Base-by-base conservation (phyloP, 2,329 filamentous ascomycete species). In the Penicillium vulpinum region DNA sequence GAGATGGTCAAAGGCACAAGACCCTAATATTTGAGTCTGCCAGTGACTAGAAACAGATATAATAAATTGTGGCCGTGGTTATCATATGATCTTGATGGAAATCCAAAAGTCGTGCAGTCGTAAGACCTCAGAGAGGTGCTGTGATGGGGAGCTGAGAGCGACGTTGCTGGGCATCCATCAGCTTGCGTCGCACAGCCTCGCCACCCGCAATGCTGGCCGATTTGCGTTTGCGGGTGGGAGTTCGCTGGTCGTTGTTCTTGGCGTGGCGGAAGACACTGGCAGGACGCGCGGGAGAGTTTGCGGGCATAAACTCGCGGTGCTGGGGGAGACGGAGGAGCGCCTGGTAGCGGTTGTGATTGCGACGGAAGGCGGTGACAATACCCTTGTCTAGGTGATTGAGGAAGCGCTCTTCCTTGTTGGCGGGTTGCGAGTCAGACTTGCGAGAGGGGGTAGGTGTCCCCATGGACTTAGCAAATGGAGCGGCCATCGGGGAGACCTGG, bases 291-390 rank as follows among this genome's bases (percentile, higher is more conserved):
- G 75, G 75, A 5, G 75, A 77, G 54, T 77, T 77, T 39, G 76
- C 72, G 8, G 76, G 74, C 73, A 78, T 73, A 60, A 78, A 74
- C 63, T 78, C 73, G 47, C 73, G 70, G 61, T 79, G 74, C 55
- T 78, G 74, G 26, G 76, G 78, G 79, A 73, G 71, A 62, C 79
- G 75, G 65, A 80, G 75, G 67, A 79, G 67, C 58, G 80, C 70
- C 65, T 81, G 74, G 68, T 83, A 77, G 60, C 77, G 72, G 68
- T 76, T 77, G 66, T 83, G 79, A 61, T 83, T 83, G 40, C 78
- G 80, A 54, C 89, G 89, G 80, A 94, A 95, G 1, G 90, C 88
- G 36, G 89, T 89, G 35, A 94, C 89, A 15, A 88, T 85, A 55
- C 87, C 84, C 62, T 85, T 84, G 66, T 88, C 86, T 38, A 92